Evolutionary conservation across 176 grass and related monocot genomes (phyloP), one percentile per base, ranked within the genome.

Genomic region (Zea luxurians): DNA sequence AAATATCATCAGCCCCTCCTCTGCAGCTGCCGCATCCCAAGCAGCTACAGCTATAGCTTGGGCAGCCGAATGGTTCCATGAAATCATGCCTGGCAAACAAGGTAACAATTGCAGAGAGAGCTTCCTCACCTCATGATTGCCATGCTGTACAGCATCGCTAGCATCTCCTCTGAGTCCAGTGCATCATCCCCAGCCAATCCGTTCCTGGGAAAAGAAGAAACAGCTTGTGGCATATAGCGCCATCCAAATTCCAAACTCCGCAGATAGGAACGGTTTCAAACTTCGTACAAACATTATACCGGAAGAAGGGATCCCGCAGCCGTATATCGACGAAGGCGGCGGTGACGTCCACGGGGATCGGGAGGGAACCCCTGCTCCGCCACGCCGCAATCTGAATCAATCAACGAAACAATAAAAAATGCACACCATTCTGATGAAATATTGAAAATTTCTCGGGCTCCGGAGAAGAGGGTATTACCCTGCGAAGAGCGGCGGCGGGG

Each of bases 101-200:
- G 61, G 66, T 2, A 4, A 76, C 60, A 70, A 68, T 27, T 40
- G 13, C 63, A 48, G 10, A 12, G 1, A 47, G 41, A 71, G 5
- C 37, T 83, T 71, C 7, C 64, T 84, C 42, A 92, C 91, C 91
- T 94, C 74, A 86, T 87, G 49, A 94, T 94, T 71, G 91, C 85
- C 83, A 94, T 98, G 79, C 87, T 94, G 73, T 98, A 94, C 27
- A 98, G 85, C 91, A 92, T 94, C 7, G 91, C 18, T 2, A 98
- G 83, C 85, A 94, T 90, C 88, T 94, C 91, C 65, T 98, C 83
- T 0, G 95, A 90, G n/a, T 83, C 78, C 75, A 82, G 72, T 2
- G 20, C 41, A 64, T 70, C 68, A 79, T 90, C 68, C 21, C 8
- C 54, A 74, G 70, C 5, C 36, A 74, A 44, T 64, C 64, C 89